These are phyloP conservation scores for Mycena amicta DNA, from an alignment of 768 basidiomycete genomes.

Conservation along the genomic window DNA sequence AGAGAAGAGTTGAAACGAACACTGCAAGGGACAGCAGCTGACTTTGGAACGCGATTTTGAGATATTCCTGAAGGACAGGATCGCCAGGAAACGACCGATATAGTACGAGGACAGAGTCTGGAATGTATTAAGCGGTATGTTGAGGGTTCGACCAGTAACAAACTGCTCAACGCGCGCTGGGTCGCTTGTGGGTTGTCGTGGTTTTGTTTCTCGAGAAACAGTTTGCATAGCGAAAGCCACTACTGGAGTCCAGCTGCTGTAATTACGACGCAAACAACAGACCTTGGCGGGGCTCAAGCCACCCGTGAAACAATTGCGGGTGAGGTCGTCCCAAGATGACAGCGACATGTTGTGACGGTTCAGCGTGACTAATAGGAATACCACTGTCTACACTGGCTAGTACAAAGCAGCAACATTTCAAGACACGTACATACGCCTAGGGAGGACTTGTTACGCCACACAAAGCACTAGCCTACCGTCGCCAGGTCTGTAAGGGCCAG, in stretches of 20 bases:
- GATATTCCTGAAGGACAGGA: slow-evolving; percentile 64
- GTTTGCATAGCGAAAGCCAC: slow-evolving; percentile 71
- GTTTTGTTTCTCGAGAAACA: slow-evolving; percentile 57
- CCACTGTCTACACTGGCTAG: too few species aligned
- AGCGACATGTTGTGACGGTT: neutral
- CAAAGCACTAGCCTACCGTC: too few species aligned
- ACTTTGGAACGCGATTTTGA: slow-evolving; percentile 59
- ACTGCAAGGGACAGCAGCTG: slow-evolving; percentile 56
- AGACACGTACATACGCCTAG: too few species aligned
- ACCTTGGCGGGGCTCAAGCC: slow-evolving; percentile 70
- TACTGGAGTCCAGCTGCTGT: slow-evolving; percentile 29
- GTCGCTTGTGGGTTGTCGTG: slow-evolving; percentile 42
- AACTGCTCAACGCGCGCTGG: slow-evolving; percentile 67
- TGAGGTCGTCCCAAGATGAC: slow-evolving; percentile 61
- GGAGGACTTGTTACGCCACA: too few species aligned
- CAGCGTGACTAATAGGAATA: too few species aligned
- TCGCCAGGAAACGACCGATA: slow-evolving; percentile 74
- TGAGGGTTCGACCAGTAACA: slow-evolving; percentile 20
- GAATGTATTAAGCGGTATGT: neutral
- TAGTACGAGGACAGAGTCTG: slow-evolving; percentile 72
- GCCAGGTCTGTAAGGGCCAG: too few species aligned
- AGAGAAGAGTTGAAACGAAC: neutral
- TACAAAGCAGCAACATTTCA: too few species aligned
- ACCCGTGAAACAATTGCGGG: slow-evolving; percentile 73
- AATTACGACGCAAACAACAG: slow-evolving; percentile 23